phyloP scores from a whole-genome alignment of 306 rosid species.

The Glycine tomentella region DNA sequence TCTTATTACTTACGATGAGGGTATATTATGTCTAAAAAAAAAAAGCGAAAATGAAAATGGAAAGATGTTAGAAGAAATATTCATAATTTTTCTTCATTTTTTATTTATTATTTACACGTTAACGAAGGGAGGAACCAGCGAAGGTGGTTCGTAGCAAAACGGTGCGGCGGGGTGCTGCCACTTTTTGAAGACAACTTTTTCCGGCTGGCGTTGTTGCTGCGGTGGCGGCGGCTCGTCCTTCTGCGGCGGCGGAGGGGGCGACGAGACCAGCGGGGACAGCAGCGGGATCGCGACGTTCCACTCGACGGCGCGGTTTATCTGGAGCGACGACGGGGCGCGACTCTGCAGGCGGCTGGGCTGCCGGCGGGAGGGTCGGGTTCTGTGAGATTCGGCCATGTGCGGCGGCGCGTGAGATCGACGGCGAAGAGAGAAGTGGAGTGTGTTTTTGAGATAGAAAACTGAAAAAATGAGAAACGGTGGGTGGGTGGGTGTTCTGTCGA shows the following conservation, averaged over 20 bases:
- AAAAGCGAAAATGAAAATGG: background rate
- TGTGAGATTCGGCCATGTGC: constrained; percentile 64
- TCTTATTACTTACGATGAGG: constrained; percentile 6
- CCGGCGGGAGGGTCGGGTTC: constrained; percentile 48
- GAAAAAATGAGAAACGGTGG: background rate
- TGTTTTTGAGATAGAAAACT: background rate
- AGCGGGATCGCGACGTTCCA: constrained; percentile 96
- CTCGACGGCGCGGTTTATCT: constrained; percentile 58
- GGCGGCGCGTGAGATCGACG: constrained; percentile 19
- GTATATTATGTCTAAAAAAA: background rate
- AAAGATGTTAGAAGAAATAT: constrained; percentile 28
- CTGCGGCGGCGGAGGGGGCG: constrained; percentile 33
- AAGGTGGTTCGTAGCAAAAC: constrained; percentile 63
- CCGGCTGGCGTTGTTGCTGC: constrained; percentile 48
- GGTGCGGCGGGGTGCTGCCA: constrained; percentile 99
- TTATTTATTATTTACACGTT: constrained; percentile 45
- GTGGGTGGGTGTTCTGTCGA: background rate
- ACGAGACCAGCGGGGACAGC: constrained; percentile 73
- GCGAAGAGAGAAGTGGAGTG: background rate
- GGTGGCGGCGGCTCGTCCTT: constrained; percentile 45
- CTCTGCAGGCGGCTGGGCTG: constrained; percentile 77
- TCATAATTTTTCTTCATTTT: background rate
- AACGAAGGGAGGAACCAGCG: constrained; percentile 57
- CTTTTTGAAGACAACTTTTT: constrained; percentile 62
- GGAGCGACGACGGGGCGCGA: constrained; percentile 79